Evolutionary conservation across 345 rosid genomes (phyloP), one percentile per base, ranked within the genome.

Genomic region (Lumnitzera littorea): DNA sequence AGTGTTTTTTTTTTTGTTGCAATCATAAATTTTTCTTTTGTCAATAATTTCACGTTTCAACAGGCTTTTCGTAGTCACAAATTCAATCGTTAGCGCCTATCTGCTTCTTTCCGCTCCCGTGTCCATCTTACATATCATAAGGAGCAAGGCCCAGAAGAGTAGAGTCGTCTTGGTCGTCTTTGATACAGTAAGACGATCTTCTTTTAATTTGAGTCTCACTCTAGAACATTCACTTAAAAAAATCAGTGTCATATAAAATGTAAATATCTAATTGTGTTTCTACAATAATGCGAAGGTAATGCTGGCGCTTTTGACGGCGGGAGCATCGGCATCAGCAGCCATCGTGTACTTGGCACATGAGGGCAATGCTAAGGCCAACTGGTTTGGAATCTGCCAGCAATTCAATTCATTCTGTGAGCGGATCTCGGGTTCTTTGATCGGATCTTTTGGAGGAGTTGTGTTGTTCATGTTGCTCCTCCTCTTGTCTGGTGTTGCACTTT

Each of bases 391-490:
- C 61, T 85, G 91, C 74, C 85, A 78, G 69, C 95, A 91, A 48
- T 86, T 78, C 72, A 80, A 83, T 61, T 82, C 96, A 15, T 86
- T 91, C 74, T 91, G 95, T 56, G 73, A 83, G 72, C 91, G 91
- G 55, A 75, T 69, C 59, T 88, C 95, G 1, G 89, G 88, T 10
- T 83, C 87, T 48, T 66, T 91, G 67, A 78, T 86, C 24, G 96
- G 98, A 55, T 89, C 95, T 49, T 85, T 80, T 61, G 70, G 65
- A 0, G 92, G 67, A 20, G 69, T 75, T 12, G 72, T 64, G 16
- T 4, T 74, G 51, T 56, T 89, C 65, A 65, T 72, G n/a, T 57
- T 84, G 55, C 70, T 84, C 36, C 76, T 84, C 51, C 15, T 80
- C 60, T 15, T 77, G 48, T 77, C 87, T 4, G 87, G 80, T 12